Evolutionary conservation across 1,284 basidiomycete genomes (phyloP).

Genomic region (Vanrija pseudolonga): DNA sequence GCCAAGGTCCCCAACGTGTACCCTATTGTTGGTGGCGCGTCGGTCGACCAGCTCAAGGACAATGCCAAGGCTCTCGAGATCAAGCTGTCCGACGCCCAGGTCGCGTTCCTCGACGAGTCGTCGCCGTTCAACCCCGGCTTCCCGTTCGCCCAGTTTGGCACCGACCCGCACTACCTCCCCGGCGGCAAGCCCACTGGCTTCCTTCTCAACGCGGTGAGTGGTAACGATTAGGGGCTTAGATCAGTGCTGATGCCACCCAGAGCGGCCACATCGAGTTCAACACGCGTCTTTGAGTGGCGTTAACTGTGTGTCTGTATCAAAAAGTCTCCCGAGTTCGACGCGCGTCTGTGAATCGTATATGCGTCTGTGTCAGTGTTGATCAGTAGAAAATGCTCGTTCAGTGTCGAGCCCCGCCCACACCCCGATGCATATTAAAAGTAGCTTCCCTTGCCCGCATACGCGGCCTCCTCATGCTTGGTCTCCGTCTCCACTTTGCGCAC

Average conservation of each 20-base stretch:
- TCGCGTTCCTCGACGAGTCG: conserved; percentile 39
- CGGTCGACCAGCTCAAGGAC: conserved; percentile 36
- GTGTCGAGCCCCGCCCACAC: not conserved
- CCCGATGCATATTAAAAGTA: conserved; percentile 24
- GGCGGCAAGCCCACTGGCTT: conserved; percentile 6
- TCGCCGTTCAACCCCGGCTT: conserved; percentile 38
- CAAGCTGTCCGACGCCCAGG: conserved; percentile 39
- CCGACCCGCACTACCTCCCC: conserved; percentile 19
- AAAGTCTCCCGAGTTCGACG: no score
- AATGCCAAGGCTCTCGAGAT: conserved; percentile 46
- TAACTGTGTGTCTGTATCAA: not conserved
- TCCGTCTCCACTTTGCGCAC: not conserved
- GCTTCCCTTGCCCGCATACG: conserved; percentile 37
- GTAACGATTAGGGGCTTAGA: not conserved
- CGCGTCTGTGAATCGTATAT: no score
- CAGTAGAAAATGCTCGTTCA: not conserved
- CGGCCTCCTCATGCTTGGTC: conserved; percentile 5
- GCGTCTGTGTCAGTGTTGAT: not conserved
- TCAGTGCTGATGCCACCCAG: not conserved
- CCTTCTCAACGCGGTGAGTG: conserved; percentile 10
- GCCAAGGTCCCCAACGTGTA: conserved; percentile 6
- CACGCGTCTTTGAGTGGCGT: not conserved
- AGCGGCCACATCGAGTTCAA: not conserved
- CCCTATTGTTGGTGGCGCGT: conserved; percentile 49
- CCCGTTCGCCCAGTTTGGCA: conserved; percentile 32